Evolutionary conservation across 164 flowering plant genomes (phyloP).

Genomic region (Vitis labrusca): DNA sequence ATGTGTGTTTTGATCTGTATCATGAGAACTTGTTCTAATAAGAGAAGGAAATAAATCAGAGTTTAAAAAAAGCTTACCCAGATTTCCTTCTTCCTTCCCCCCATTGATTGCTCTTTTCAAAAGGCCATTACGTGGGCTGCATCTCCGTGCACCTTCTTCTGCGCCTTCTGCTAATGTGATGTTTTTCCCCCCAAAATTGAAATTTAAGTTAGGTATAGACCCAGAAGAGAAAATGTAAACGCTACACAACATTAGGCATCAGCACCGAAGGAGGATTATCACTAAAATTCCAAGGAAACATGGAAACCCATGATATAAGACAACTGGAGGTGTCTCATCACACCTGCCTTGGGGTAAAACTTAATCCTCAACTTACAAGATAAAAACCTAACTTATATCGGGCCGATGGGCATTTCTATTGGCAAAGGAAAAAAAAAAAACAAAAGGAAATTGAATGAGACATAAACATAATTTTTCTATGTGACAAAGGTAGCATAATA

Average conservation of each 20-base stretch:
- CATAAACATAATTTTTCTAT: slow-evolving; percentile 36
- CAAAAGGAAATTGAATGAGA: slow-evolving; percentile 8
- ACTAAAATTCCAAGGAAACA: background rate
- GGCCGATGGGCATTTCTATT: slow-evolving; percentile 15
- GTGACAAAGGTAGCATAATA: slow-evolving; percentile 39
- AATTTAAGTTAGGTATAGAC: background rate
- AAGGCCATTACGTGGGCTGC: no score
- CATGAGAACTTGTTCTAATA: no score
- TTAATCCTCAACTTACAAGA: slow-evolving; percentile 7
- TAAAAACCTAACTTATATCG: slow-evolving; percentile 2
- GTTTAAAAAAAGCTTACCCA: no score
- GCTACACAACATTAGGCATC: no score
- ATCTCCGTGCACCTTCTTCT: background rate
- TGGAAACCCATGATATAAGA: background rate
- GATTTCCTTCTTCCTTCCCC: no score
- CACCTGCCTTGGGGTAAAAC: background rate
- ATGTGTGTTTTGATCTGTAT: no score
- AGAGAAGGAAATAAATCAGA: no score
- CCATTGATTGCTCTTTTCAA: no score
- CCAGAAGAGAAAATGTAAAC: background rate
- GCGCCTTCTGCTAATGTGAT: background rate
- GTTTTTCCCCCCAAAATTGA: background rate
- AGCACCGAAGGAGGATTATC: no score
- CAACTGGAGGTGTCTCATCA: background rate
- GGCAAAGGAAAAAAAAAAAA: slow-evolving; percentile 5